A percentile compares a stretch with the other conserved stretches of the same genome.
Evolutionary conservation across 2,329 filamentous ascomycete species (phyloP).

Genomic region (Cytospora piceicola): DNA sequence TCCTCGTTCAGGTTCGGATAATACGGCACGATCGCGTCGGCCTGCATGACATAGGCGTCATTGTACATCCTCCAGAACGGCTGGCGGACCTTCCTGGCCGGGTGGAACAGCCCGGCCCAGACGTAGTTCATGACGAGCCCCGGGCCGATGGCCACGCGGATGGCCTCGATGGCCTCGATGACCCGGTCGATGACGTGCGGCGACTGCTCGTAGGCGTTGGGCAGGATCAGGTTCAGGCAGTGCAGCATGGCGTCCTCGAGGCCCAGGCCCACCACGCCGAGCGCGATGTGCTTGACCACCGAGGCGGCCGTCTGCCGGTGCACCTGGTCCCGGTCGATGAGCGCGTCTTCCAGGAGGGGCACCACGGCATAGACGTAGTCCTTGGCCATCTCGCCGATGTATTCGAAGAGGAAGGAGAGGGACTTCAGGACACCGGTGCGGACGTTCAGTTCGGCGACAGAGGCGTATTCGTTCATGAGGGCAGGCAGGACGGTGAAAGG

Average conservation of each 20-base stretch:
- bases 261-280: slow-evolving; percentile 95
- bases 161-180: slow-evolving; percentile 94
- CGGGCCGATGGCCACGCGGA: slow-evolving; percentile 89
- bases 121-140: slow-evolving; percentile 97
- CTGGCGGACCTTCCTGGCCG: slow-evolving; percentile 87
- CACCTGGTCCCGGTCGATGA: slow-evolving; percentile 97
- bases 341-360: slow-evolving; percentile 90
- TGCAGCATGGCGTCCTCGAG: slow-evolving; percentile 99
- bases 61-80: slow-evolving; percentile 99
- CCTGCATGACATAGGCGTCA: slow-evolving; percentile 90
- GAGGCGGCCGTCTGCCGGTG: slow-evolving; percentile 95
- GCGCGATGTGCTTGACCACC: slow-evolving; percentile 96
- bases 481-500: slow-evolving; percentile 98
- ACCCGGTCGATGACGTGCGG: slow-evolving; percentile 98
- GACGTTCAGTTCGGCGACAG: slow-evolving; percentile 96
- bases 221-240: slow-evolving; percentile 92
- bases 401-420: slow-evolving; percentile 95
- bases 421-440: slow-evolving; percentile 98
- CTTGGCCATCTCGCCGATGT: slow-evolving; percentile 99
- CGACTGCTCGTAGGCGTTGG: slow-evolving; percentile 96
- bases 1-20: slow-evolving; percentile 88
- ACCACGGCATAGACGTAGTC: slow-evolving; percentile 99
- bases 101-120: slow-evolving; percentile 97
- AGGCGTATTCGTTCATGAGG: slow-evolving; percentile 94
- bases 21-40: slow-evolving; percentile 94